Percentiles rank a stretch among this genome's conserved stretches.
Evolutionary conservation across 768 basidiomycete species (phyloP).

Genomic region (Trametes cubensis): DNA sequence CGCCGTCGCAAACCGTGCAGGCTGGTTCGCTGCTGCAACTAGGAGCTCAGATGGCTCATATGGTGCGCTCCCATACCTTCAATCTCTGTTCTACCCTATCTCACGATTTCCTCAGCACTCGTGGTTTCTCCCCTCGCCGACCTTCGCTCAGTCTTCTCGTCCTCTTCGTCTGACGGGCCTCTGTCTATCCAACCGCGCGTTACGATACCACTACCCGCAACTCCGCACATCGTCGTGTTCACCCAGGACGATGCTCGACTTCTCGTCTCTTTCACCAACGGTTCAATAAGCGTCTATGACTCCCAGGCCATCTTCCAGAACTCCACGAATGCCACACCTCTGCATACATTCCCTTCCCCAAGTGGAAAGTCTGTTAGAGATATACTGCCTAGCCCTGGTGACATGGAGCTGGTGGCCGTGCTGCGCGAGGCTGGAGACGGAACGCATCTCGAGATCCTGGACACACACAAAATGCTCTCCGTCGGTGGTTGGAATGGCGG

Average conservation of each 20-base stretch:
- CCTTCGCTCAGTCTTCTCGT: slow-evolving; percentile 55
- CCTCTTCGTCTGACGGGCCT: slow-evolving; percentile 42
- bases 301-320: slow-evolving; percentile 52
- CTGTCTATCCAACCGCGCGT: slow-evolving; percentile 55
- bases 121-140: slow-evolving; percentile 62
- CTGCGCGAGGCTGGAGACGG: slow-evolving; percentile 44
- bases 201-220: slow-evolving; percentile 46
- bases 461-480: slow-evolving; percentile 51
- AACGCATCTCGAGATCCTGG: slow-evolving; percentile 59
- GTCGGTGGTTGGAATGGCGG: slow-evolving; percentile 58
- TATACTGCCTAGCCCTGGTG: slow-evolving; percentile 67
- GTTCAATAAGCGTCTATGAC: slow-evolving; percentile 64
- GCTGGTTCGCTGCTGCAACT: slow-evolving; percentile 71
- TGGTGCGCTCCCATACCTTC: slow-evolving; percentile 38
- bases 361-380: slow-evolving; percentile 51
- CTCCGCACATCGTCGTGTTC: slow-evolving; percentile 59
- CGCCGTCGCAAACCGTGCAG: slow-evolving; percentile 58
- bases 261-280: slow-evolving; percentile 59
- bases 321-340: slow-evolving; percentile 40
- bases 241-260: slow-evolving; percentile 63
- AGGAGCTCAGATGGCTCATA: slow-evolving; percentile 37
- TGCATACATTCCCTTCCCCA: slow-evolving; percentile 50
- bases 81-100: background rate
- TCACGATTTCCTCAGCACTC: slow-evolving; percentile 46
- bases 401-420: slow-evolving; percentile 62